Evolutionary conservation across 805 yeast genomes (phyloP).

Genomic region (Jamesozyma hellenica): DNA sequence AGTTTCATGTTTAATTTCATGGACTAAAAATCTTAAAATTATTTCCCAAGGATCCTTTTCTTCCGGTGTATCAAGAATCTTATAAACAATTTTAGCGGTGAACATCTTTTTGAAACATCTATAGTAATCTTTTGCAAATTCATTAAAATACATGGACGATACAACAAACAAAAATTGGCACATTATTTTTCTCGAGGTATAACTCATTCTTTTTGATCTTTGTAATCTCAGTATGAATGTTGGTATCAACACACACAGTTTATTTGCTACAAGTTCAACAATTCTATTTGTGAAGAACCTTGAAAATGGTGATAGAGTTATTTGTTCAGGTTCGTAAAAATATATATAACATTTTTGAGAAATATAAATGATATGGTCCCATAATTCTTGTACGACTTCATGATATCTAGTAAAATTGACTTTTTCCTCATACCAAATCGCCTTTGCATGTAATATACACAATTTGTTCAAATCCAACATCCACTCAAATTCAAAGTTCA

Average conservation of each 20-base stretch:
- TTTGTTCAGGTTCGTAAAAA: constrained; percentile 9
- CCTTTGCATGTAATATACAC: constrained; percentile 14
- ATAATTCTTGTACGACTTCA: constrained; percentile 12
- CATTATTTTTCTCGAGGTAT: constrained; percentile 9
- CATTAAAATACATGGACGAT: constrained; percentile 24
- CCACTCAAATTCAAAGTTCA: constrained; percentile 18
- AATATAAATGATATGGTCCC: constrained; percentile 15
- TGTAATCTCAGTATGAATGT: constrained; percentile 19
- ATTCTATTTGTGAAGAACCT: constrained; percentile 23
- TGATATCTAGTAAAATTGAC: constrained; percentile 9
- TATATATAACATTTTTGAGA: constrained; percentile 14
- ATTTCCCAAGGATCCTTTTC: constrained; percentile 20
- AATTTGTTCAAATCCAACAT: constrained; percentile 15
- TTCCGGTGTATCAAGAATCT: constrained; percentile 16
- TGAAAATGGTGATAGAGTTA: constrained; percentile 9
- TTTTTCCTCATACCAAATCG: constrained; percentile 17
- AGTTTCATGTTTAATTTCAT: constrained; percentile 9
- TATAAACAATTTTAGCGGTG: constrained; percentile 21
- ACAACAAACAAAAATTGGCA: constrained; percentile 15
- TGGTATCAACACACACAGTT: constrained; percentile 20
- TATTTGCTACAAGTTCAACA: constrained; percentile 21
- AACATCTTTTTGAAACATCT: constrained; percentile 25
- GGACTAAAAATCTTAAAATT: constrained; percentile 18
- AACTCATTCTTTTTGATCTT: constrained; percentile 8
- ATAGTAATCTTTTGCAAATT: constrained; percentile 24